Conservation (phyloP, 2,329 filamentous ascomycete species). For the Cladosporium sp. region DNA sequence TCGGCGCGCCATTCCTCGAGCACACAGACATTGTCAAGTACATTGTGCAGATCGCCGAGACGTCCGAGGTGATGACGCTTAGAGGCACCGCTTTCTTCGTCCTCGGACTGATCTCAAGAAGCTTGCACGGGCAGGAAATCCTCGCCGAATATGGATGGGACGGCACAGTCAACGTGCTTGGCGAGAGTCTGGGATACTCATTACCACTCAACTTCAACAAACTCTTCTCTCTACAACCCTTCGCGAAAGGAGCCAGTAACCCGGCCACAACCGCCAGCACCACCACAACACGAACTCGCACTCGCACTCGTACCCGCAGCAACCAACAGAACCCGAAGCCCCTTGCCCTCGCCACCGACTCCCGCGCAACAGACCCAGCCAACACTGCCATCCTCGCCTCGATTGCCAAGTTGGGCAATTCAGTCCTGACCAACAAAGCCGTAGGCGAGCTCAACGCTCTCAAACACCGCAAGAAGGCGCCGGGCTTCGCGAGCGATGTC, state of each 20-base stretch:
- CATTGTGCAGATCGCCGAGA: conserved; percentile 84
- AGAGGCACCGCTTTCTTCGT: conserved; percentile 97
- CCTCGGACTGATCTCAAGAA: conserved; percentile 84
- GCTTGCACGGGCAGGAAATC: conserved; percentile 87
- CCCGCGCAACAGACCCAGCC: conserved; percentile 47
- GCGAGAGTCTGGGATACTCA: conserved; percentile 80
- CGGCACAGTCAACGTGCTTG: conserved; percentile 77
- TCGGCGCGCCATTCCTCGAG: conserved; percentile 90
- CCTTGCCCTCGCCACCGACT: conserved; percentile 4
- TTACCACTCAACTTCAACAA: conserved; percentile 74
- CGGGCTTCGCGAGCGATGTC: conserved; percentile 68
- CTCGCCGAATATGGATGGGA: conserved; percentile 89
- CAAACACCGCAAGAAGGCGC: conserved; percentile 57
- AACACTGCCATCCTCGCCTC: conserved; percentile 77
- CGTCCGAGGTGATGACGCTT: conserved; percentile 84
- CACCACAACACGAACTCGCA: conserved; percentile 6
- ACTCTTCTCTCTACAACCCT: conserved; percentile 62
- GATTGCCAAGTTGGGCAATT: conserved; percentile 85
- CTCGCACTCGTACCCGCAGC: conserved; percentile 13
- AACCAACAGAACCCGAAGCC: conserved; percentile 3
- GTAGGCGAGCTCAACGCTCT: conserved; percentile 67
- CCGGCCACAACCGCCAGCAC: conserved; percentile 12
- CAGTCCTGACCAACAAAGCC: conserved; percentile 84
- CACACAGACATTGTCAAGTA: conserved; percentile 80
- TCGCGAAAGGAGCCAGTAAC: conserved; percentile 6